Percentiles rank a stretch among this genome's conserved stretches.
These are phyloP conservation scores for Phyllosticta citribraziliensis DNA, from an alignment of 2,329 filamentous ascomycete genomes.

Conservation along the genomic window DNA sequence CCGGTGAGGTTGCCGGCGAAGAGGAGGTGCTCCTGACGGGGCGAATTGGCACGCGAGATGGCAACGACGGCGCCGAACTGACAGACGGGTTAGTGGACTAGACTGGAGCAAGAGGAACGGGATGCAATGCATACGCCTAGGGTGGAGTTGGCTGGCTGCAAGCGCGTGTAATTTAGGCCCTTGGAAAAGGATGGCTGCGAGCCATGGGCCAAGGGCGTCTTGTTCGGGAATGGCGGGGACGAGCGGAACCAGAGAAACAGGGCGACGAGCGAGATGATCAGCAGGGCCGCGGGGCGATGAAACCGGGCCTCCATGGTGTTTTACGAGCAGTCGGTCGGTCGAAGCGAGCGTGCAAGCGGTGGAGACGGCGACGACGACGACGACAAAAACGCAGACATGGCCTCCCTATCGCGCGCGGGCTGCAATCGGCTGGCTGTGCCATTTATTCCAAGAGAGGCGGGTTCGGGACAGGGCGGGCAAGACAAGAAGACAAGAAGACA, in stretches of 20 bases:
- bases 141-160: constrained; percentile 16
- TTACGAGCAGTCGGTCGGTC: not conserved
- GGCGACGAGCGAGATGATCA: constrained; percentile 3
- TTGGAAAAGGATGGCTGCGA: constrained; percentile 1
- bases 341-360: not conserved
- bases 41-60: constrained; percentile 27
- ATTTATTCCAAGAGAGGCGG: too few relatives aligned
- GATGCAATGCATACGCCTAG: constrained; percentile 13
- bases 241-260: constrained; percentile 5
- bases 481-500: too few relatives aligned
- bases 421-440: too few relatives aligned
- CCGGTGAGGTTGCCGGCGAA: constrained; percentile 29
- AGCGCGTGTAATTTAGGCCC: constrained; percentile 7
- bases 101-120: not conserved
- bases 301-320: constrained; percentile 10
- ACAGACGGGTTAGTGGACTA: not conserved
- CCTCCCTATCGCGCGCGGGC: too few relatives aligned
- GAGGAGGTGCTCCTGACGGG: constrained; percentile 24
- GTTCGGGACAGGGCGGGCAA: too few relatives aligned
- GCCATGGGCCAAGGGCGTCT: not conserved
- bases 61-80: constrained; percentile 31
- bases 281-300: constrained; percentile 4
- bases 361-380: too few relatives aligned
- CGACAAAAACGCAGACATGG: too few relatives aligned
- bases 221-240: not conserved